Evolutionary conservation across 2,329 filamentous ascomycete genomes (phyloP).

Genomic region (Beauveria sp.): DNA sequence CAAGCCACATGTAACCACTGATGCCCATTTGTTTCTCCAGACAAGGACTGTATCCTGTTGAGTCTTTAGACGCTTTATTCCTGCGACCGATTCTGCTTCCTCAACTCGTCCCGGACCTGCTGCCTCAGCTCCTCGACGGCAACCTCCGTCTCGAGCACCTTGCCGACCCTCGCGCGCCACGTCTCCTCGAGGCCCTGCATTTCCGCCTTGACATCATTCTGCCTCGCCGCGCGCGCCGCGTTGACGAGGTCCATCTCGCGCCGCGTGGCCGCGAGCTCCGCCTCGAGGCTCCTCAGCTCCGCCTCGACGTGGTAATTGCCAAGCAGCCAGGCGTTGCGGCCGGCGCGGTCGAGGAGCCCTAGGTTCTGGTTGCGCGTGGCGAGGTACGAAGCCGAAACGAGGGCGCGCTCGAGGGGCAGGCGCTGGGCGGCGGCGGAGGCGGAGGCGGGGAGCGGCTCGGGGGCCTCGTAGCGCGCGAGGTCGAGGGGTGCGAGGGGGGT

Average conservation of each 20-base stretch:
- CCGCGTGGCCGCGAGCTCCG: conserved; percentile 61
- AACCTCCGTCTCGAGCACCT: conserved; percentile 78
- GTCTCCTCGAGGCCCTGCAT: conserved; percentile 64
- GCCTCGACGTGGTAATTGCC: conserved; percentile 75
- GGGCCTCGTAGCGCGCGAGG: conserved; percentile 73
- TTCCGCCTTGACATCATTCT: conserved; percentile 67
- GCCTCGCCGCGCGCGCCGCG: conserved; percentile 57
- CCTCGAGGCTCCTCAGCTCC: conserved; percentile 57
- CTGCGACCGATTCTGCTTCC: conserved; percentile 15
- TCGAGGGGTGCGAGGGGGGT: conserved; percentile 53
- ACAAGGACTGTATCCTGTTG: neutral
- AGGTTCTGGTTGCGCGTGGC: conserved; percentile 48
- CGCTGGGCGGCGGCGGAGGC: conserved; percentile 40
- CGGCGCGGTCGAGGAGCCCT: conserved; percentile 67
- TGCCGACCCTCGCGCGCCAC: conserved; percentile 73
- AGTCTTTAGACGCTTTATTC: neutral
- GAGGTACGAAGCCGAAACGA: conserved; percentile 46
- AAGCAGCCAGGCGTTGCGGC: conserved; percentile 87
- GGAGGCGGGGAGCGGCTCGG: conserved; percentile 40
- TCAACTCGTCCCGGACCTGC: conserved; percentile 59
- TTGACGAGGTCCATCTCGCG: conserved; percentile 68
- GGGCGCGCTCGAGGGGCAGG: conserved; percentile 51
- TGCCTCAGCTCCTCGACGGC: conserved; percentile 66
- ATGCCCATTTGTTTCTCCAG: no score
- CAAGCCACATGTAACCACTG: neutral